phyloP scores from a whole-genome alignment of 2,329 filamentous ascomycete genomes.

The Talaromyces sp. region DNA sequence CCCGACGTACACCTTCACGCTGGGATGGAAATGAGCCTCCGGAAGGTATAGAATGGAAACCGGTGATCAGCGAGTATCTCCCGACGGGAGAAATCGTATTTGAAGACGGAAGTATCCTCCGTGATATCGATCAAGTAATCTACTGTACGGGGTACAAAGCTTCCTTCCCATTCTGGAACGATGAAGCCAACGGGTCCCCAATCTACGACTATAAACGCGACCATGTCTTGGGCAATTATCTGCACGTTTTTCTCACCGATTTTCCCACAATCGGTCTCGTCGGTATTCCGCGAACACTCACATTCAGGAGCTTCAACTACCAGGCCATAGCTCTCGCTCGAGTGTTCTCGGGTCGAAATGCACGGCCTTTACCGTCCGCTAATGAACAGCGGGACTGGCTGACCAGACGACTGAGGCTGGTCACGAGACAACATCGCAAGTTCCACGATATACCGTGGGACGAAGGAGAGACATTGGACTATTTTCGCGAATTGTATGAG shows the following conservation, averaged over 20 bases:
- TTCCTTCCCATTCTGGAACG: constrained; percentile 51
- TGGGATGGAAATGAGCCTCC: constrained; percentile 53
- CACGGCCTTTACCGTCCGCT: constrained; percentile 40
- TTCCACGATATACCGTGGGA: constrained; percentile 25
- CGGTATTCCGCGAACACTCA: constrained; percentile 43
- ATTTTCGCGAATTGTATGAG: constrained; percentile 21
- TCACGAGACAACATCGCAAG: constrained; percentile 18
- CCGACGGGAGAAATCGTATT: constrained; percentile 48
- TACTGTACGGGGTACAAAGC: constrained; percentile 56
- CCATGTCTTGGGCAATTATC: constrained; percentile 47
- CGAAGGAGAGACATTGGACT: constrained; percentile 22
- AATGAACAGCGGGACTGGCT: constrained; percentile 55
- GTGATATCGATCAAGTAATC: constrained; percentile 56
- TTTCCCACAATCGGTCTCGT: constrained; percentile 51
- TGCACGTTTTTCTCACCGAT: constrained; percentile 53
- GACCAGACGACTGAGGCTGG: constrained; percentile 35
- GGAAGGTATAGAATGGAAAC: constrained; percentile 52
- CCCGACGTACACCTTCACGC: constrained; percentile 46
- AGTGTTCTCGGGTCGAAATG: constrained; percentile 52
- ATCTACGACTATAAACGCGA: constrained; percentile 51
- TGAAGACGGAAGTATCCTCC: constrained; percentile 49
- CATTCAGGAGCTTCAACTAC: constrained; percentile 64
- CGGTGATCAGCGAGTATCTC: constrained; percentile 47
- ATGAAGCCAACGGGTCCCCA: constrained; percentile 41
- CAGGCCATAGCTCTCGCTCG: constrained; percentile 59